phyloP scores from a whole-genome alignment of 345 rosid genomes.

The Gossypium sturtianum region DNA sequence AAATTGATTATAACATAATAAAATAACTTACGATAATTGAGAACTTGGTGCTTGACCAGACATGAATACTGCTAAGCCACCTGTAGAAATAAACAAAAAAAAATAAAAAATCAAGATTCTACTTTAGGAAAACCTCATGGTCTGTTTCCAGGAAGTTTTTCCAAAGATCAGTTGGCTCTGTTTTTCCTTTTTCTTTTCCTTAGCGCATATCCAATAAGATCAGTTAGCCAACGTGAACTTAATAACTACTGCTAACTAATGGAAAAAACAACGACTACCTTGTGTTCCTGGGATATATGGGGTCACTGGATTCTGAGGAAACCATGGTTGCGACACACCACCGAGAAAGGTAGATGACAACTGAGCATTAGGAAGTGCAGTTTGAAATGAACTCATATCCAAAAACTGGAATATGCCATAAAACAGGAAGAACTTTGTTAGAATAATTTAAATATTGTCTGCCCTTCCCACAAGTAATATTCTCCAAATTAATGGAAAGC shows the following conservation, averaged over 20 bases:
- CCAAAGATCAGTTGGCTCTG: background rate
- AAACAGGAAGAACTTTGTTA: conserved; percentile 14
- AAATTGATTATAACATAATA: background rate
- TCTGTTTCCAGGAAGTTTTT: background rate
- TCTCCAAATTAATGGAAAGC: background rate
- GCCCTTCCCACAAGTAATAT: background rate
- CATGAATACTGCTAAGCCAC: conserved; percentile 56
- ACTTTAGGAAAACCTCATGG: background rate
- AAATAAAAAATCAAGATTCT: background rate
- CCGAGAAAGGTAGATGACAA: conserved; percentile 40
- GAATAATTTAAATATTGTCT: background rate
- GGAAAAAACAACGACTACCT: conserved; percentile 31
- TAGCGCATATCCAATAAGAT: background rate
- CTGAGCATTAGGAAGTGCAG: conserved; percentile 56
- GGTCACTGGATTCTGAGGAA: conserved; percentile 45
- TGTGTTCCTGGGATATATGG: conserved; percentile 47
- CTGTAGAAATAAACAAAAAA: conserved; percentile 34
- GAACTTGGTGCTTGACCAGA: conserved; percentile 54
- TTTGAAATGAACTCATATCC: conserved; percentile 73
- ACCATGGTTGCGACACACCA: conserved; percentile 58
- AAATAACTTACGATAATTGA: conserved; percentile 60
- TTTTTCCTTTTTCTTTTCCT: background rate
- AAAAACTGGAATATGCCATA: conserved; percentile 50
- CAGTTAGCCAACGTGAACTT: conserved; percentile 7
- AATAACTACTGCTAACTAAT: background rate